phyloP scores from a whole-genome alignment of 805 yeast species.

The Saturnispora sanitii region DNA sequence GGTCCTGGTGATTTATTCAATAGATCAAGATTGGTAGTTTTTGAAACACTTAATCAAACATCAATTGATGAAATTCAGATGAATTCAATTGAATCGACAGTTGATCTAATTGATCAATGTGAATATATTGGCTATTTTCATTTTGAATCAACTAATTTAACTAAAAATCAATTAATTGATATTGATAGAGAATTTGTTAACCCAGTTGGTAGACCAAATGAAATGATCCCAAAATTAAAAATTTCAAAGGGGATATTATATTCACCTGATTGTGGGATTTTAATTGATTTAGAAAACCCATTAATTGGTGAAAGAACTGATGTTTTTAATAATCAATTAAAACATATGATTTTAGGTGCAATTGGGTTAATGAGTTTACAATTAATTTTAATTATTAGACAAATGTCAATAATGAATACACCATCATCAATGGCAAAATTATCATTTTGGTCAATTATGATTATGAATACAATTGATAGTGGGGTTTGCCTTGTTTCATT shows the following conservation, averaged over 20 bases:
- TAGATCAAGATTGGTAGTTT: slow-evolving; percentile 34
- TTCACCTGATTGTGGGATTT: slow-evolving; percentile 83
- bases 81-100: slow-evolving; percentile 28
- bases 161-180: slow-evolving; percentile 40
- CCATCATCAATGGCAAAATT: slow-evolving; percentile 73
- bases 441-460: slow-evolving; percentile 57
- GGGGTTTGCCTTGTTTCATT: slow-evolving; percentile 53
- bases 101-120: slow-evolving; percentile 38
- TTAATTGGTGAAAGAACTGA: slow-evolving; percentile 52
- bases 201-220: slow-evolving; percentile 76
- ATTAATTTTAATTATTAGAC: slow-evolving; percentile 49
- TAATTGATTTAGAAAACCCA: slow-evolving; percentile 29
- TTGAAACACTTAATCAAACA: slow-evolving; percentile 36
- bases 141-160: slow-evolving; percentile 47
- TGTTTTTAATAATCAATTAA: slow-evolving; percentile 28
- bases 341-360: slow-evolving; percentile 35
- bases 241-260: slow-evolving; percentile 53
- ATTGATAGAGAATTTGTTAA: slow-evolving; percentile 64
- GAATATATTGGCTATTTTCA: slow-evolving; percentile 67
- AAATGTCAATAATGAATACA: slow-evolving; percentile 61
- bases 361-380: slow-evolving; percentile 40
- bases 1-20: slow-evolving; percentile 32
- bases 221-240: slow-evolving; percentile 44
- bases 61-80: slow-evolving; percentile 30
- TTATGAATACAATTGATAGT: slow-evolving; percentile 62